Evolutionary conservation across 179 eudicot species (phyloP).

Genomic region (Patellifolia procumbens): DNA sequence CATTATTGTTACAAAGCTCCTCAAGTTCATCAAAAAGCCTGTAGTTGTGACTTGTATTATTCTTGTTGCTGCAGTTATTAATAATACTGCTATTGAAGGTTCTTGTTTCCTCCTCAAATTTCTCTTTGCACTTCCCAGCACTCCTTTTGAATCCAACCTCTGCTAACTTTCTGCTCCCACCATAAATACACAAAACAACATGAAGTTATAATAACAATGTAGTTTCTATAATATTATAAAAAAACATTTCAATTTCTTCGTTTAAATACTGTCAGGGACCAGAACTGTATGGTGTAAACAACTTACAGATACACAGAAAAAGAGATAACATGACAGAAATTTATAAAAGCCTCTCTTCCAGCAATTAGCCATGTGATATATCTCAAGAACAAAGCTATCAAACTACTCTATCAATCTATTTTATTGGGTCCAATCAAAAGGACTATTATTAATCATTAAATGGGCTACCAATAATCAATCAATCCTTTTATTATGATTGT

Average conservation of each 20-base stretch:
- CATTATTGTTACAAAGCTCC: conserved; percentile 46
- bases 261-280: conserved; percentile 14
- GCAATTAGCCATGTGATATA: neutral
- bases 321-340: conserved; percentile 2
- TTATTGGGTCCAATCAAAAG: neutral
- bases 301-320: conserved; percentile 3
- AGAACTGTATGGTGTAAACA: conserved; percentile 12
- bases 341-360: no score
- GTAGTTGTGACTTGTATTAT: conserved; percentile 29
- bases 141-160: conserved; percentile 80
- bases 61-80: conserved; percentile 25
- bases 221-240: neutral
- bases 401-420: neutral
- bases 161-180: conserved; percentile 66
- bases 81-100: conserved; percentile 43
- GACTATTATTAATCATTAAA: neutral
- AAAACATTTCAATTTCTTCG: conserved; percentile 13
- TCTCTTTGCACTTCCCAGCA: conserved; percentile 74
- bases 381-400: neutral
- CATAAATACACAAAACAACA: conserved; percentile 36
- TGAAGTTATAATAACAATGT: conserved; percentile 1
- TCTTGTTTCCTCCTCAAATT: conserved; percentile 78
- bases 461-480: neutral
- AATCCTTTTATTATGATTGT: neutral
- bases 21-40: conserved; percentile 77